A percentile compares a stretch with the other conserved stretches of the same genome.
phyloP scores from a whole-genome alignment of 805 yeast species.

The Candida golubevii region DNA sequence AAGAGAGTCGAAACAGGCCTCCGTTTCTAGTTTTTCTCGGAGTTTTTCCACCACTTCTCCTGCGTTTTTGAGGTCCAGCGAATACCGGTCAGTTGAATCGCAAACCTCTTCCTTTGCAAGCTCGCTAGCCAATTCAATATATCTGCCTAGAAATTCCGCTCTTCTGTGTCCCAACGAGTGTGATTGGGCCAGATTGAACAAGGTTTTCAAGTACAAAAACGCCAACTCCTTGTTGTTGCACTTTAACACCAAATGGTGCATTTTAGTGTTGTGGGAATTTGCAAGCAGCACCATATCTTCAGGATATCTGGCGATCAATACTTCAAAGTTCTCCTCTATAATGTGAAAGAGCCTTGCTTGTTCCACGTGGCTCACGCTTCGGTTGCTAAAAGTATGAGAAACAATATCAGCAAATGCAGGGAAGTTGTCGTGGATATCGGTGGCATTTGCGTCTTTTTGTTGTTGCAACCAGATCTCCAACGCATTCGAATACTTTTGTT shows the following conservation, averaged over 20 bases:
- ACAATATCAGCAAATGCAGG: slow-evolving; percentile 21
- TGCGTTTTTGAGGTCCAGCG: too few relatives aligned
- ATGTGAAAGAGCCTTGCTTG: slow-evolving; percentile 21
- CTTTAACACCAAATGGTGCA: slow-evolving; percentile 37
- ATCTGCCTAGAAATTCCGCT: slow-evolving; percentile 16
- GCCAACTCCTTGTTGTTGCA: slow-evolving; percentile 18
- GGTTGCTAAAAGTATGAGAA: slow-evolving; percentile 20
- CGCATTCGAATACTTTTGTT: slow-evolving; percentile 49
- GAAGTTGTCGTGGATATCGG: slow-evolving; percentile 8
- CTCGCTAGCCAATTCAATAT: slow-evolving; percentile 22
- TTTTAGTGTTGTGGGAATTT: slow-evolving; percentile 29
- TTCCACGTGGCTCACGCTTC: slow-evolving; percentile 20
- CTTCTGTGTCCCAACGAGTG: neutral
- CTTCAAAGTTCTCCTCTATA: slow-evolving; percentile 22
- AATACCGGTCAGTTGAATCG: slow-evolving; percentile 11
- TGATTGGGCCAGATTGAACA: slow-evolving; percentile 18
- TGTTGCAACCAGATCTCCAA: slow-evolving; percentile 48
- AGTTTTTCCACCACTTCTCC: too few relatives aligned
- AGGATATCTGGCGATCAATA: slow-evolving; percentile 26
- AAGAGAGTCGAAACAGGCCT: slow-evolving; percentile 25
- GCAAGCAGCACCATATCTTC: slow-evolving; percentile 34
- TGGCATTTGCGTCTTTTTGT: slow-evolving; percentile 12
- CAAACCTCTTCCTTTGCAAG: slow-evolving; percentile 15
- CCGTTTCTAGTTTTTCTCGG: too few relatives aligned
- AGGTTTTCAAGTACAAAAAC: slow-evolving; percentile 29